Evolutionary conservation across 164 flowering plant genomes (phyloP).

Genomic region (Annona cherimola): DNA sequence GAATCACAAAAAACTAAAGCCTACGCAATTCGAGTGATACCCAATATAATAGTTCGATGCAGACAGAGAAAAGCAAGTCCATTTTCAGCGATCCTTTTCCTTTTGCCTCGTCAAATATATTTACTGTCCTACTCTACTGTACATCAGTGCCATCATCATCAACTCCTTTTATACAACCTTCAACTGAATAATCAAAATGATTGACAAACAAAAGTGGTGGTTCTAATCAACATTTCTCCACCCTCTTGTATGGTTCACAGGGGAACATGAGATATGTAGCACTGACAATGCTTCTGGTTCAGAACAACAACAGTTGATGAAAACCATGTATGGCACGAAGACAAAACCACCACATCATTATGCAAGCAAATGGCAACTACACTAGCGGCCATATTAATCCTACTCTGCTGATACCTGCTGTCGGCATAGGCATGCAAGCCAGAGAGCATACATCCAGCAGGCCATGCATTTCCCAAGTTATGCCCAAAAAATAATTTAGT

Average conservation of each 20-base stretch:
- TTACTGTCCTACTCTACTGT: background rate
- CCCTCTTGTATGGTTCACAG: background rate
- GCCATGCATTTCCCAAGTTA: background rate
- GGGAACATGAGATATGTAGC: conserved; percentile 8
- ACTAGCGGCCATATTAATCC: background rate
- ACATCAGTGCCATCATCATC: background rate
- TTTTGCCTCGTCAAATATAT: background rate
- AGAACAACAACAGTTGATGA: too few species aligned
- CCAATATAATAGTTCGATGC: too few species aligned
- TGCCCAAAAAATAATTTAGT: too few species aligned
- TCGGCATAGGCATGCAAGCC: background rate
- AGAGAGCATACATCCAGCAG: background rate
- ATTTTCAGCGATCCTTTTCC: background rate
- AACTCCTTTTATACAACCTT: background rate
- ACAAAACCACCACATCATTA: background rate
- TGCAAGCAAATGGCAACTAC: too few species aligned
- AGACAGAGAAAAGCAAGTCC: too few species aligned
- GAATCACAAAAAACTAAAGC: too few species aligned
- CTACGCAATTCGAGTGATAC: too few species aligned
- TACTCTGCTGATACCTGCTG: background rate
- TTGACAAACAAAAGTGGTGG: background rate
- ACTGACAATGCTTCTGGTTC: background rate
- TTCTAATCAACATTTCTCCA: background rate
- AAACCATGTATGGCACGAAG: background rate
- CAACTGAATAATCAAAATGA: background rate